A percentile compares a stretch with the other conserved stretches of the same genome.
phyloP scores from a whole-genome alignment of 169 alveolate species.

The Babesia sp. region DNA sequence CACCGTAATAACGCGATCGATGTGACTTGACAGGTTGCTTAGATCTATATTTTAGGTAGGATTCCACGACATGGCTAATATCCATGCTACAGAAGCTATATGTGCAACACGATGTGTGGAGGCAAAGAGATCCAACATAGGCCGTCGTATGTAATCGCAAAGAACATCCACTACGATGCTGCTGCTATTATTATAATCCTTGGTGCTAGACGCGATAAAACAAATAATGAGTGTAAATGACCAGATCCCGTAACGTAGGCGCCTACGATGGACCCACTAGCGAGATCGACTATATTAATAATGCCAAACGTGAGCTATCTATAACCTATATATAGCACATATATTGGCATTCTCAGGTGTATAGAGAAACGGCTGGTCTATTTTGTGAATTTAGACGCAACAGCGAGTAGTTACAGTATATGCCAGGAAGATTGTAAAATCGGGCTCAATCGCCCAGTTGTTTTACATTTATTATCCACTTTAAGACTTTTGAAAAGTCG shows the following conservation, averaged over 20 bases:
- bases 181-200: too few relatives aligned
- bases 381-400: background rate
- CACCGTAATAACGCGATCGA: background rate
- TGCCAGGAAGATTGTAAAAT: too few relatives aligned
- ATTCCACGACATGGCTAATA: background rate
- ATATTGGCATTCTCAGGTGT: background rate
- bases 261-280: too few relatives aligned
- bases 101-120: slow-evolving; percentile 1
- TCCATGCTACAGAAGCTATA: slow-evolving; percentile 7
- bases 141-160: too few relatives aligned
- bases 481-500: too few relatives aligned
- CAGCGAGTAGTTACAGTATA: background rate
- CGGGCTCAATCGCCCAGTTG: too few relatives aligned
- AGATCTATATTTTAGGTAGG: background rate
- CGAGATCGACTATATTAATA: background rate
- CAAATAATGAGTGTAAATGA: too few relatives aligned
- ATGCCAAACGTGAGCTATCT: background rate
- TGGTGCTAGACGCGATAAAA: background rate
- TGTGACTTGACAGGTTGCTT: background rate
- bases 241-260: too few relatives aligned
- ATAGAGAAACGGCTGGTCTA: background rate
- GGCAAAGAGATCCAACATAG: background rate
- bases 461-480: too few relatives aligned
- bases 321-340: background rate
- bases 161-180: too few relatives aligned